Base-by-base conservation (phyloP, 2,329 filamentous ascomycete genomes). In the Colletotrichum lentis region DNA sequence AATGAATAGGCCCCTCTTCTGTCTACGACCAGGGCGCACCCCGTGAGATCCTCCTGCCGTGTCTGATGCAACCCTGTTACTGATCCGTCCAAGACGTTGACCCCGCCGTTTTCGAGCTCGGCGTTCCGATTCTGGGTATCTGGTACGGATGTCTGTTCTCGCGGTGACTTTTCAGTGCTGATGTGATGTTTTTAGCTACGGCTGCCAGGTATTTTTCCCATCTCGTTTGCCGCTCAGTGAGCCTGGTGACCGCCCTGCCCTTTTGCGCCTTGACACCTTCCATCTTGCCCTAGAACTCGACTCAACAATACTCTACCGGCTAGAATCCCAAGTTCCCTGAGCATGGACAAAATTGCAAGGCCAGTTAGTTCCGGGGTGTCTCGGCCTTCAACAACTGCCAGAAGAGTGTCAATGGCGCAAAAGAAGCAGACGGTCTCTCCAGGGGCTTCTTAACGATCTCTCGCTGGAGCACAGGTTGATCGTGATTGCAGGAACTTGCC, bases 21-120 rank as follows among this genome's bases (percentile, higher is more conserved):
- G 94, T 97, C 61, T 97, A 97, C 76, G 92, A 94, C 64, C 81
- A 89, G 39, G 91, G 84, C 71, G 86, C 92, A 4, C 94, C 83
- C 24, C 81, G 79, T 81, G 76, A 77, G 76, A 66, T 62, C 63
- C 58, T 56, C 44, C 41, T 35, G 16, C 24, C n/a, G 43, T 3
- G 35, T n/a, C 16, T n/a, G 12, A 24, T 8, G 41, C 22, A 43
- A 22, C 66, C 18, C 22, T 47, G 41, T 49, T 69, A 35, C 64
- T 71, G 37, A 72, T 64, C 54, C 16, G 52, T 11, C 68, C 22
- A 70, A 80, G 76, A 95, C 75, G 91, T 92, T 68, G 93, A 97
- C 77, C 91, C 92, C 43, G 90, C 90, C 31, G 85, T 94, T 62
- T 94, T 97, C 76, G 90, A 94, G 1, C 85, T 95, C 39, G 85